A percentile compares a stretch with the other conserved stretches of the same genome.
phyloP scores from a whole-genome alignment of 805 yeast species.

The Hemisphaericaspora nanyangensis region DNA sequence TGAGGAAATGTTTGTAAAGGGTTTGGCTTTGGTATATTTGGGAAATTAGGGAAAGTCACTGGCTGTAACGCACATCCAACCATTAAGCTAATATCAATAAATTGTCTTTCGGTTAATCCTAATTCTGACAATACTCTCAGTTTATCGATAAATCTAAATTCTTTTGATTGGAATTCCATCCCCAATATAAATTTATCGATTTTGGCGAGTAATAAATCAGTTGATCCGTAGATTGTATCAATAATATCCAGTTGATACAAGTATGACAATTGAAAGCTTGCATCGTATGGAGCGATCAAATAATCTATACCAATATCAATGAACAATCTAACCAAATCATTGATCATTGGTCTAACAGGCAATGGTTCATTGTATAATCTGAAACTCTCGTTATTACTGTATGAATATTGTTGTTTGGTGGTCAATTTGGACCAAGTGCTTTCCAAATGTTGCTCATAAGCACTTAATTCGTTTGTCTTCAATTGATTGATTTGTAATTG shows the following conservation, averaged over 20 bases:
- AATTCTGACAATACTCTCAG: slow-evolving; percentile 57
- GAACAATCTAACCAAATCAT: slow-evolving; percentile 57
- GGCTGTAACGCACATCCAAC: slow-evolving; percentile 80
- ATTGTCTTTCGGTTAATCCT: slow-evolving; percentile 57
- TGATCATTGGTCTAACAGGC: slow-evolving; percentile 46
- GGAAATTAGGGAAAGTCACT: slow-evolving; percentile 50
- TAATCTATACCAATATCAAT: slow-evolving; percentile 55
- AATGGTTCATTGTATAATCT: slow-evolving; percentile 50
- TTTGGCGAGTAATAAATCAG: slow-evolving; percentile 64
- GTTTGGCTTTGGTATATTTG: slow-evolving; percentile 41
- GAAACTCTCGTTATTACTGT: slow-evolving; percentile 42
- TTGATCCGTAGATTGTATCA: slow-evolving; percentile 80
- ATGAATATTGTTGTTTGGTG: slow-evolving; percentile 9
- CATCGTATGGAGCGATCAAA: slow-evolving; percentile 76
- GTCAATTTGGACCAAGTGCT: slow-evolving; percentile 36
- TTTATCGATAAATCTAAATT: slow-evolving; percentile 65
- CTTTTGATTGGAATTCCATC: slow-evolving; percentile 62
- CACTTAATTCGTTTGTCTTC: slow-evolving; percentile 32
- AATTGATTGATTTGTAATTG: slow-evolving; percentile 29
- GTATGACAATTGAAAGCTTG: slow-evolving; percentile 78
- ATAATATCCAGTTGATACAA: slow-evolving; percentile 52
- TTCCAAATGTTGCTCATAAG: slow-evolving; percentile 38
- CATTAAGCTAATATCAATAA: slow-evolving; percentile 71
- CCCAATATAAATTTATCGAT: slow-evolving; percentile 71
- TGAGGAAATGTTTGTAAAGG: slow-evolving; percentile 38